Base-by-base conservation (phyloP, 176 grass and related monocot genomes). In the Pharus latifolius region DNA sequence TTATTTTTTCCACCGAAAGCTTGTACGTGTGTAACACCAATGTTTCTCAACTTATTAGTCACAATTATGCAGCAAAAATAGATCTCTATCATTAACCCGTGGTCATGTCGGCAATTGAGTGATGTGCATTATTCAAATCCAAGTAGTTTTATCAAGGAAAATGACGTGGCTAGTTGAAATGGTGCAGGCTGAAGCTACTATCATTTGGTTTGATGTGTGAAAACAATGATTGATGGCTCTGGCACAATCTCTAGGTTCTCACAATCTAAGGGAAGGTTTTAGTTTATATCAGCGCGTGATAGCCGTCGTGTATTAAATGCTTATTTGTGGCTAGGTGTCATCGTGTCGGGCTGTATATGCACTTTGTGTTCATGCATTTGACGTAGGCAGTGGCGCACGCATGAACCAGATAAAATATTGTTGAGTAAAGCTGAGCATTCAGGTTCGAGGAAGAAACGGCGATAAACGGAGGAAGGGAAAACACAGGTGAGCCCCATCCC, bases 301-400 rank as follows among this genome's bases (percentile, higher is more conserved):
- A 38, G 20, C 48, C 14, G 51, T 29, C 33, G 44, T 10, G 60
- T 33, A 54, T 69, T 79, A 79, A 10, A 84, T 60, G 27, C 44
- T 46, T 38, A 8, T 25, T 43, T 17, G 0, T 1, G 2, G 20
- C 27, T 19, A 67, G 20, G 75, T 67, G 75, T 65, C 74, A 10
- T 32, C 34, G 7, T 7, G 42, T 13, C 6, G 25, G 32, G 40
- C 25, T 35, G 67, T 29, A 43, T 31, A 49, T 20, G 60, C 32
- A 31, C 42, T 12, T 11, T 18, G 1, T 49, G 49, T 24, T 29
- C 15, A 2, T 61, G 60, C 35, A 74, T 53, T 84, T 84, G 69
- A 79, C 75, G 82, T 65, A 73, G 34, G 82, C 75, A 79, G 68
- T 79, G 75, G 82, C 75, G 82, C 45, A 79, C 51, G 68, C 75